These are phyloP conservation scores for Kodamaea derodonti DNA, from an alignment of 1,139 yeast species.

Conservation along the genomic window DNA sequence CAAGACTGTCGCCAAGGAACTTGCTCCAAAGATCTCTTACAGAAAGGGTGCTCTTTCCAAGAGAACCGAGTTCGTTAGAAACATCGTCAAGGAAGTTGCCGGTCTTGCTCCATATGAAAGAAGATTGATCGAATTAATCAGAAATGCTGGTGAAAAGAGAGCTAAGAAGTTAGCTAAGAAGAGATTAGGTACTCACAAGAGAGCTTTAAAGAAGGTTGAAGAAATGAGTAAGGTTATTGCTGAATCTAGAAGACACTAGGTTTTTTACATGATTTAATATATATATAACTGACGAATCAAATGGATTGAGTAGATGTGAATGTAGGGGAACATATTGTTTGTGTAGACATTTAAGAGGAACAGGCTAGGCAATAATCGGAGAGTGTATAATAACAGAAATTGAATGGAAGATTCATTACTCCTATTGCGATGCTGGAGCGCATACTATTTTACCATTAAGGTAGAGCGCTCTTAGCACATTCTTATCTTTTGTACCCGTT, in stretches of 20 bases:
- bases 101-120: constrained; percentile 99
- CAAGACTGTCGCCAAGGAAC: constrained; percentile 91
- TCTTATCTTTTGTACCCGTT: too few species aligned
- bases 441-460: too few species aligned
- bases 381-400: too few species aligned
- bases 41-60: constrained; percentile 96
- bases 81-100: constrained; percentile 93
- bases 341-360: too few species aligned
- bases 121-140: constrained; percentile 98
- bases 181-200: constrained; percentile 99
- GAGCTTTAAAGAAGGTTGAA: constrained; percentile 99
- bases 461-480: too few species aligned
- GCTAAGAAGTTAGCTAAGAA: constrained; percentile 99
- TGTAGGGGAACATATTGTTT: too few species aligned
- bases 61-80: constrained; percentile 95
- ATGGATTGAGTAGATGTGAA: too few species aligned
- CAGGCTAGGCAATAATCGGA: too few species aligned
- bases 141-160: constrained; percentile 99
- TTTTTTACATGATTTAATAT: constrained; percentile 15
- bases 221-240: constrained; percentile 96
- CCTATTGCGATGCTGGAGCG: too few species aligned
- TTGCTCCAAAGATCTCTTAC: constrained; percentile 91
- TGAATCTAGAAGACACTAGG: constrained; percentile 85
- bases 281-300: constrained; percentile 4
- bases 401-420: too few species aligned